Evolutionary conservation across 1,284 basidiomycete genomes (phyloP).

Genomic region (Malassezia obtusa): DNA sequence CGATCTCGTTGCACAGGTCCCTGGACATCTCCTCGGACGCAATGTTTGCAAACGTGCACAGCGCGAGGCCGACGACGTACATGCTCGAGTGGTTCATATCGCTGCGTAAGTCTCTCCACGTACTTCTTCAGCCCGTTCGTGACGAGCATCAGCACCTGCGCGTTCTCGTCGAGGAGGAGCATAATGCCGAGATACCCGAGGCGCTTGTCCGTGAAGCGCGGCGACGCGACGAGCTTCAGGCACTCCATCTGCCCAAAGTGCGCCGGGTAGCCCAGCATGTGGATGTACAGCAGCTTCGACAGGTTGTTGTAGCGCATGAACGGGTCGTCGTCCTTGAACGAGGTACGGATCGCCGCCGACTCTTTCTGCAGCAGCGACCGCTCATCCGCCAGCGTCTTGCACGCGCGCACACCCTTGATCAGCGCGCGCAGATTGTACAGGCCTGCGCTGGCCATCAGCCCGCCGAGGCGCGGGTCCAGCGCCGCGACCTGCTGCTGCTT

Average conservation of each 20-base stretch:
- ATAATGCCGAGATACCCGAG: slow-evolving; percentile 96
- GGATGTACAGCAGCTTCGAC: slow-evolving; percentile 96
- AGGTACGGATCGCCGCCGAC: slow-evolving; percentile 90
- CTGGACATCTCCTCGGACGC: slow-evolving; percentile 63
- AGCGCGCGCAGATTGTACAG: slow-evolving; percentile 49
- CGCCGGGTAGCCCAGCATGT: slow-evolving; percentile 98
- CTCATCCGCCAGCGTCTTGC: slow-evolving; percentile 93
- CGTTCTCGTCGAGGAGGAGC: slow-evolving; percentile 92
- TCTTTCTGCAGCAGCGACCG: slow-evolving; percentile 95
- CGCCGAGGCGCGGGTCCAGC: slow-evolving; percentile 45
- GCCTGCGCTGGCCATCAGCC: slow-evolving; percentile 44
- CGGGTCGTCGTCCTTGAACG: slow-evolving; percentile 78
- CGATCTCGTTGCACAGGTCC: slow-evolving; percentile 61
- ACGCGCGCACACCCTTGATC: slow-evolving; percentile 50
- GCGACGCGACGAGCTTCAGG: slow-evolving; percentile 95
- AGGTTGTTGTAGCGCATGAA: slow-evolving; percentile 90
- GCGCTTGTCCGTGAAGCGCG: slow-evolving; percentile 90
- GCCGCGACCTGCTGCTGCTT: slow-evolving; percentile 48
- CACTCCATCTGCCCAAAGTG: slow-evolving; percentile 99
- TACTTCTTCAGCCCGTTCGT: slow-evolving; percentile 98
- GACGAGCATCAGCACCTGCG: slow-evolving; percentile 91
- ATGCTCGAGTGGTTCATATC: slow-evolving; percentile 99
- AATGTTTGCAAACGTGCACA: slow-evolving; percentile 98
- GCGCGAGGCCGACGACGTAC: slow-evolving; percentile 92
- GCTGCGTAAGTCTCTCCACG: slow-evolving; percentile 54